Evolutionary conservation across 208 protist genomes (phyloP).

Genomic region (Blastocrithidia nonstop): DNA sequence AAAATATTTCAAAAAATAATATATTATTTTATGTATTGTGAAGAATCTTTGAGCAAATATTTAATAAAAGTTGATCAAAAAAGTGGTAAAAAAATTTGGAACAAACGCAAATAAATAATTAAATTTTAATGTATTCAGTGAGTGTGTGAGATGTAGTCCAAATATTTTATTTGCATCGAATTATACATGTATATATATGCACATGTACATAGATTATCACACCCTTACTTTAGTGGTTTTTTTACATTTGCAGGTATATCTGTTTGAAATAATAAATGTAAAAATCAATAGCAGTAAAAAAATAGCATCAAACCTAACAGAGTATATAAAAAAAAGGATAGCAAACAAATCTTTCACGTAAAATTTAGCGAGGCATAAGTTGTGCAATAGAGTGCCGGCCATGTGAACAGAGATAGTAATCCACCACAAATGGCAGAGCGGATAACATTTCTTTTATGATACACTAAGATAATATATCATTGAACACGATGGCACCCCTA

Average conservation of each 20-base stretch:
- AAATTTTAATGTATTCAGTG: background rate
- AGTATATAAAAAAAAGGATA: background rate
- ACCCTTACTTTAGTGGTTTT: background rate
- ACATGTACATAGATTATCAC: conserved; percentile 2
- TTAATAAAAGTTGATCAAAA: background rate
- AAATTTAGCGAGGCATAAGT: conserved; percentile 2
- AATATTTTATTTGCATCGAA: conserved; percentile 1
- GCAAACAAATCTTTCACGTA: background rate
- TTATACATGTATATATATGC: conserved; percentile 6
- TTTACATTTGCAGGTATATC: background rate
- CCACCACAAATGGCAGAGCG: conserved; percentile 7
- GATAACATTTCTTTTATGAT: conserved; percentile 12
- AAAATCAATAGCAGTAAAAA: background rate
- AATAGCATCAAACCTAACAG: background rate
- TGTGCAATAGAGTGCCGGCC: conserved; percentile 39
- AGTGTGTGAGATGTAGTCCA: background rate
- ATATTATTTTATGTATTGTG: background rate
- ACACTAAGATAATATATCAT: conserved; percentile 17
- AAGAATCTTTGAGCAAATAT: background rate
- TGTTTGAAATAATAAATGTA: background rate
- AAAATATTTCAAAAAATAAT: background rate
- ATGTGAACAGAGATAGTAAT: conserved; percentile 62
- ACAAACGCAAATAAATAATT: background rate
- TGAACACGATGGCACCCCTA: conserved; percentile 70
- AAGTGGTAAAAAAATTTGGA: background rate